Percentiles rank a stretch among this genome's conserved stretches.
phyloP scores from a whole-genome alignment of 352 stramenopile species.

The Phytophthora kernoviae region DNA sequence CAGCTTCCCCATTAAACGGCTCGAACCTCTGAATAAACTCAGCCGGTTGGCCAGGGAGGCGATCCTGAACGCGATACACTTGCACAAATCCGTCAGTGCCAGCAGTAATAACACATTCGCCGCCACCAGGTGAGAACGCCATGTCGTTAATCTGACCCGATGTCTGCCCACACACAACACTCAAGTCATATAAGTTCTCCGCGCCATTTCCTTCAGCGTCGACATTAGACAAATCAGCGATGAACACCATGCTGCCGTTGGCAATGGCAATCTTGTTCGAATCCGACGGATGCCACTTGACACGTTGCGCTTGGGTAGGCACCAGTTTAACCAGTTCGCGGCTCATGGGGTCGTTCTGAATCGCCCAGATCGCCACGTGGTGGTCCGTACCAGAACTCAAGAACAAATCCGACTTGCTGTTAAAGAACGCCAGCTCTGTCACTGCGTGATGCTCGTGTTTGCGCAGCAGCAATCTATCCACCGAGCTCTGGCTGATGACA shows the following conservation, averaged over 20 bases:
- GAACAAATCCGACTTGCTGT: constrained; percentile 68
- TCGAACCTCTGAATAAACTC: constrained; percentile 83
- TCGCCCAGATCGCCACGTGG: constrained; percentile 76
- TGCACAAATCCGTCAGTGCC: constrained; percentile 81
- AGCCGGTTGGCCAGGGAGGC: constrained; percentile 50
- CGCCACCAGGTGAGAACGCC: constrained; percentile 64
- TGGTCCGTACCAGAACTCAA: constrained; percentile 73
- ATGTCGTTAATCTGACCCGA: constrained; percentile 79
- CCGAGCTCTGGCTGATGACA: constrained; percentile 83
- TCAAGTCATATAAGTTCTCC: constrained; percentile 71
- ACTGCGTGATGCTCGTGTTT: constrained; percentile 78
- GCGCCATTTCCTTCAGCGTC: constrained; percentile 38
- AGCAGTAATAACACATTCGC: constrained; percentile 65
- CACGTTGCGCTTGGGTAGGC: constrained; percentile 59
- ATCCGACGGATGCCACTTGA: constrained; percentile 84
- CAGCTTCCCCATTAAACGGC: constrained; percentile 67
- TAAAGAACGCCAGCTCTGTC: constrained; percentile 82
- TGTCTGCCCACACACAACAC: constrained; percentile 72
- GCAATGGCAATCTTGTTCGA: constrained; percentile 77
- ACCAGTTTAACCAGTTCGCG: constrained; percentile 71
- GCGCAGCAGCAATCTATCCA: constrained; percentile 71
- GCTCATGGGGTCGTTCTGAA: constrained; percentile 71
- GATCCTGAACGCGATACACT: constrained; percentile 69
- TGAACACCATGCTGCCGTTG: constrained; percentile 65
- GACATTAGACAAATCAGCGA: constrained; percentile 63